Conservation (phyloP, 257 asterid species). For the Primulina tabacum region DNA sequence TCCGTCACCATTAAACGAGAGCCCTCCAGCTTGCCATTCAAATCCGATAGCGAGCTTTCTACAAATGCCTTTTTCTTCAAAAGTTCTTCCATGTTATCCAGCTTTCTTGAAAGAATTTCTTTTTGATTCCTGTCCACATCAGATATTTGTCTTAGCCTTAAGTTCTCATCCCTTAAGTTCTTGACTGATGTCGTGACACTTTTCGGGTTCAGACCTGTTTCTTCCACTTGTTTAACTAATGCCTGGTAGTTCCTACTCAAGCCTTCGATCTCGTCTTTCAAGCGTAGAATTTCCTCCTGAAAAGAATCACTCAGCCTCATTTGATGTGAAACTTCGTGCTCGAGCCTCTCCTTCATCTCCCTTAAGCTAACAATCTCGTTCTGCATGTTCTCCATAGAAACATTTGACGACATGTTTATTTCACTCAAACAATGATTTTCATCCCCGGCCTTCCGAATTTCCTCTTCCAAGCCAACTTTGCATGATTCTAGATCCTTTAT, state of each 20-base stretch:
- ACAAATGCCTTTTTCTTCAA: conserved; percentile 40
- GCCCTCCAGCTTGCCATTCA: conserved; percentile 57
- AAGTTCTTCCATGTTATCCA: conserved; percentile 60
- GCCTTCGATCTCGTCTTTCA: conserved; percentile 69
- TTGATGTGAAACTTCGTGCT: conserved; percentile 64
- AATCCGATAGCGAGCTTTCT: conserved; percentile 54
- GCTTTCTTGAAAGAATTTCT: conserved; percentile 49
- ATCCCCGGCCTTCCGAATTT: conserved; percentile 46
- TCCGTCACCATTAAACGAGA: conserved; percentile 41
- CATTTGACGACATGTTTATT: conserved; percentile 45
- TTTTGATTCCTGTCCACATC: conserved; percentile 54
- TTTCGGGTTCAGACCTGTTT: conserved; percentile 55
- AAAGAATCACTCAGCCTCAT: conserved; percentile 45
- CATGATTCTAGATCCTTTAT: conserved; percentile 54
- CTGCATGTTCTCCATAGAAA: conserved; percentile 59
- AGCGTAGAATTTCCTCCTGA: conserved; percentile 51
- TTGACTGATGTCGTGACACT: conserved; percentile 42
- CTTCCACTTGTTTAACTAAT: conserved; percentile 63
- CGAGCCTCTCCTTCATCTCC: conserved; percentile 69
- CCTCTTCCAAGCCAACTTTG: conserved; percentile 63
- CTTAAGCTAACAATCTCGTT: conserved; percentile 58
- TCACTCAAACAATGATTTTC: conserved; percentile 55
- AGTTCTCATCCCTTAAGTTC: conserved; percentile 62
- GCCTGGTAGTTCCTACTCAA: conserved; percentile 51
- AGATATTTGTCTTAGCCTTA: conserved; percentile 42